Percentiles rank a stretch among this genome's conserved stretches.
phyloP scores from a whole-genome alignment of 202 grass and related monocot genomes.

The Schoenoplectus triqueter region DNA sequence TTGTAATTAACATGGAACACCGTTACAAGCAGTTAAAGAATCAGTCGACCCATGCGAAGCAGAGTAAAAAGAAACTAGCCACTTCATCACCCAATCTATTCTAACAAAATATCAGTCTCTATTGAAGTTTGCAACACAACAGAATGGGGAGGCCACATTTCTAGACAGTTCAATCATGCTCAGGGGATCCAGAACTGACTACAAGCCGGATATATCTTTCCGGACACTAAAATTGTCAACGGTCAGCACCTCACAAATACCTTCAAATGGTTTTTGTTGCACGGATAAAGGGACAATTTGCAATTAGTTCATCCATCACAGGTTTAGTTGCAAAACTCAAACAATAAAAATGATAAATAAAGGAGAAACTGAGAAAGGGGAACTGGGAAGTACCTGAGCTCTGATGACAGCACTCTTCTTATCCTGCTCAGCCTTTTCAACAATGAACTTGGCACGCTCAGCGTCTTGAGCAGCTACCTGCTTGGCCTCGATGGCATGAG shows the following conservation, averaged over 20 bases:
- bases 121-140: too few species aligned
- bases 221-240: background rate
- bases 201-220: background rate
- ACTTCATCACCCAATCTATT: background rate
- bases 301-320: background rate
- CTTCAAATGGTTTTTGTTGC: background rate
- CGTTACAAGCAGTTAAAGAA: background rate
- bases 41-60: background rate
- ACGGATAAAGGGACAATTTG: background rate
- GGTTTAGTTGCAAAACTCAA: background rate
- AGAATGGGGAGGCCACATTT: too few species aligned
- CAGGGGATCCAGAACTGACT: background rate
- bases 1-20: background rate
- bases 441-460: constrained; percentile 92
- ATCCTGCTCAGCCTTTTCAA: constrained; percentile 97
- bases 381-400: constrained; percentile 55
- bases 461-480: constrained; percentile 94
- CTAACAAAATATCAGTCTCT: background rate
- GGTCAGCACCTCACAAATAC: background rate
- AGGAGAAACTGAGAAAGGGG: background rate
- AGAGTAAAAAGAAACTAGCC: background rate
- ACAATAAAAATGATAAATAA: background rate
- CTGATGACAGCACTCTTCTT: constrained; percentile 80
- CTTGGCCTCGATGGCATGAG: constrained; percentile 90
- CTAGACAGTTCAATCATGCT: background rate